Conservation (phyloP, 2,329 filamentous ascomycete genomes). For the Xylariaceae sp. region DNA sequence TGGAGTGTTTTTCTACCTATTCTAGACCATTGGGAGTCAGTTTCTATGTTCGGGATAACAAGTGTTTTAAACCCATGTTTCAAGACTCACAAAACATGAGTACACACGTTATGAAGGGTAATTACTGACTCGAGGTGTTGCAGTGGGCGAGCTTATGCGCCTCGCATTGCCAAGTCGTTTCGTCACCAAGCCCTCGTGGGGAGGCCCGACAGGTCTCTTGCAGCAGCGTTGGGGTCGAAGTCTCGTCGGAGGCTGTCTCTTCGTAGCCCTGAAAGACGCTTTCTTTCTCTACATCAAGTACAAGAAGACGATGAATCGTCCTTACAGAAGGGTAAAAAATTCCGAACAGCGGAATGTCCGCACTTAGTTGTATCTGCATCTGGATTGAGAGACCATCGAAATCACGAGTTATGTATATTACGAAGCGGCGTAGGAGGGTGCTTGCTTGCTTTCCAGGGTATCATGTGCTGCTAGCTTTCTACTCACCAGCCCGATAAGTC, state of each 20-base stretch:
- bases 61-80: no score
- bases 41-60: no score
- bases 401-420: constrained; percentile 8
- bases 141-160: constrained; percentile 74
- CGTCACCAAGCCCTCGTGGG: constrained; percentile 44
- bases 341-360: constrained; percentile 20
- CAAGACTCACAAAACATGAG: no score
- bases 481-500: no score
- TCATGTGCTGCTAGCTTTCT: no score
- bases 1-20: no score
- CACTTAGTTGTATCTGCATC: constrained; percentile 7
- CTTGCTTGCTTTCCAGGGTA: no score
- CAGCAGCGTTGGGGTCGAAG: constrained; percentile 87
- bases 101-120: no score
- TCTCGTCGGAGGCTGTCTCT: constrained; percentile 81
- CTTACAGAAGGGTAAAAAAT: constrained; percentile 52
- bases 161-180: constrained; percentile 64
- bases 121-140: no score
- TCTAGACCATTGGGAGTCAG: no score
- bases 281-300: constrained; percentile 62
- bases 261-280: constrained; percentile 74
- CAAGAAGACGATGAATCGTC: constrained; percentile 53
- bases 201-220: constrained; percentile 57
- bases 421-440: constrained; percentile 1
- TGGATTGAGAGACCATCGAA: not conserved